Conservation (phyloP, 2,329 filamentous ascomycete genomes). For the Coniochaeta ligniaria region DNA sequence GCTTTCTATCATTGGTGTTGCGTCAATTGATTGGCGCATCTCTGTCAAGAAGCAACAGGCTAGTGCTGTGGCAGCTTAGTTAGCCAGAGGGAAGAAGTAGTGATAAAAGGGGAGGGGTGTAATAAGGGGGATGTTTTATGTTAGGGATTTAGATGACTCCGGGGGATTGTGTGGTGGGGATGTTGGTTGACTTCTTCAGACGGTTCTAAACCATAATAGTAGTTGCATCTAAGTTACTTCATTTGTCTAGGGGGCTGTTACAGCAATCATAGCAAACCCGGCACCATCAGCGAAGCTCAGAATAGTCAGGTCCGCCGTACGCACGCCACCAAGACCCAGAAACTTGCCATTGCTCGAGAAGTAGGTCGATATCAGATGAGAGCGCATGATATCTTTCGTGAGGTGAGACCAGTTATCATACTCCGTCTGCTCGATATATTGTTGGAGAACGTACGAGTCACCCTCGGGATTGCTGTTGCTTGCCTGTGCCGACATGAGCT, state of each 20-base stretch:
- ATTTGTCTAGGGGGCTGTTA: not conserved
- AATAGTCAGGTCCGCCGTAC: not conserved
- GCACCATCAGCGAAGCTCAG: not conserved
- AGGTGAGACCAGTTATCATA: not conserved
- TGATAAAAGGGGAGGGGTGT: no score
- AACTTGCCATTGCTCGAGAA: conserved; percentile 1
- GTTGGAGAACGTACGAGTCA: conserved; percentile 1
- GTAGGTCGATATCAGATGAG: not conserved
- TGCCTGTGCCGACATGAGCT: not conserved
- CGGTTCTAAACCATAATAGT: no score
- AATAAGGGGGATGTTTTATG: no score
- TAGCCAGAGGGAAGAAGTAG: no score
- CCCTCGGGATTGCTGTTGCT: not conserved
- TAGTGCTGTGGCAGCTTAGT: not conserved
- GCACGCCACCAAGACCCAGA: not conserved
- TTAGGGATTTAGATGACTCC: no score
- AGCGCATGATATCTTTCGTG: not conserved
- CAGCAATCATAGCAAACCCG: not conserved
- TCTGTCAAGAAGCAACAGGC: no score
- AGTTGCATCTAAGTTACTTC: no score
- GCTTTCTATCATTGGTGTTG: no score
- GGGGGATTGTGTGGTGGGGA: no score
- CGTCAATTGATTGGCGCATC: no score
- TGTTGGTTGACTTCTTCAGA: no score
- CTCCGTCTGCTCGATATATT: conserved; percentile 1